Percentiles rank a stretch among this genome's conserved stretches.
Evolutionary conservation across 2,329 filamentous ascomycete species (phyloP).

Genomic region (Beauveria rudraprayagi): DNA sequence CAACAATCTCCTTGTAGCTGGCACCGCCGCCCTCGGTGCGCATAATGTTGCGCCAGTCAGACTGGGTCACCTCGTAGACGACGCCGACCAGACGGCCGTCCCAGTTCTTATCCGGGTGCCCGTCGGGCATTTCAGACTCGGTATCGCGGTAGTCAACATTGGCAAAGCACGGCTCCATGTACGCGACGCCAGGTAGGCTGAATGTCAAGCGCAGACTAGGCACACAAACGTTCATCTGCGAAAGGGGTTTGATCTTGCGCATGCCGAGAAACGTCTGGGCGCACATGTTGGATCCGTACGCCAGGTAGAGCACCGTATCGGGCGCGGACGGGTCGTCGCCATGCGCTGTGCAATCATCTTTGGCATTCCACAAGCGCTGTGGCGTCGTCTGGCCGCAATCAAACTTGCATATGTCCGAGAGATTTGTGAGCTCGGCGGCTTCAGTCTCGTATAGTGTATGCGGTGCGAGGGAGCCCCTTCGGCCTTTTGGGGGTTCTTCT

Average conservation of each 20-base stretch:
- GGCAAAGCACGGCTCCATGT: constrained; percentile 85
- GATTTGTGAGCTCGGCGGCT: constrained; percentile 12
- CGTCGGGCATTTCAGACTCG: constrained; percentile 13
- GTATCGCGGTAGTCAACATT: constrained; percentile 56
- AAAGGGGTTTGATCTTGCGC: constrained; percentile 74
- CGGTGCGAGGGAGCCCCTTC: background rate
- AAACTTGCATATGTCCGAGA: constrained; percentile 20
- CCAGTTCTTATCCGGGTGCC: constrained; percentile 40
- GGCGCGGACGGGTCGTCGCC: constrained; percentile 17
- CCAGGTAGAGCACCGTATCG: constrained; percentile 65
- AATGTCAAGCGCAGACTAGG: constrained; percentile 74
- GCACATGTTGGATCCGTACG: constrained; percentile 86
- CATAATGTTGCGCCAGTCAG: constrained; percentile 80
- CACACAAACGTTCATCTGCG: constrained; percentile 72
- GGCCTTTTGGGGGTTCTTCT: background rate
- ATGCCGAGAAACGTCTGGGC: constrained; percentile 69
- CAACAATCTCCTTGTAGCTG: constrained; percentile 74
- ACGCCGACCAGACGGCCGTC: constrained; percentile 80
- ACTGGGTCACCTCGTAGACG: constrained; percentile 83
- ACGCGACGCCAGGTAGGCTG: constrained; percentile 77
- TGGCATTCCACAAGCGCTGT: constrained; percentile 22
- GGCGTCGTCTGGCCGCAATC: constrained; percentile 23
- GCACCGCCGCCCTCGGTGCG: constrained; percentile 82
- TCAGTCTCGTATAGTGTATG: constrained; percentile 20
- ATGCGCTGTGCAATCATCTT: constrained; percentile 14